phyloP scores from a whole-genome alignment of 441 rosid genomes.

The Arabidopsis hybrid region DNA sequence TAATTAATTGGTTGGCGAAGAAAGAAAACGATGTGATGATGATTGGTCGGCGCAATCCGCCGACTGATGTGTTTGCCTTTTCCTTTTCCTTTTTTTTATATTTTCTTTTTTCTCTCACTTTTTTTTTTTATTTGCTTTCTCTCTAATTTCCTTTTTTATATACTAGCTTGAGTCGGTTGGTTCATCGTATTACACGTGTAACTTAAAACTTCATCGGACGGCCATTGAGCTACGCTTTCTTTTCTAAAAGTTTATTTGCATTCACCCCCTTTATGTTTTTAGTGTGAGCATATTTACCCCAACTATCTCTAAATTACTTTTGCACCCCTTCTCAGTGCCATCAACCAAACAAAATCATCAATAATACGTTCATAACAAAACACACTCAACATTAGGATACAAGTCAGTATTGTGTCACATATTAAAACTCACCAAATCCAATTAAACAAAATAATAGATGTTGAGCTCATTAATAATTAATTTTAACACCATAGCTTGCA shows the following conservation, averaged over 20 bases:
- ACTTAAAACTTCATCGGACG: conserved; percentile 16
- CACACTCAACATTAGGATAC: background rate
- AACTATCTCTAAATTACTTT: background rate
- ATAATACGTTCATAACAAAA: background rate
- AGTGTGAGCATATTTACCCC: background rate
- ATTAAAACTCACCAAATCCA: too few relatives aligned
- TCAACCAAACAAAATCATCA: background rate
- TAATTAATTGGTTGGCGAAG: conserved; percentile 22
- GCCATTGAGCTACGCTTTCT: background rate
- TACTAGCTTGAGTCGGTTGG: conserved; percentile 10
- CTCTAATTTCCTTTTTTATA: background rate
- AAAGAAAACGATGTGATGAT: conserved; percentile 50
- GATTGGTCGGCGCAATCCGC: conserved; percentile 85
- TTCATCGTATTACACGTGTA: conserved; percentile 18
- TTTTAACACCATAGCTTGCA: background rate
- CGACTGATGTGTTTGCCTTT: conserved; percentile 55
- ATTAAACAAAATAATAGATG: background rate
- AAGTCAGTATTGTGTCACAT: too few relatives aligned
- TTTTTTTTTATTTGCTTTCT: background rate
- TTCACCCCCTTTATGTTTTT: background rate
- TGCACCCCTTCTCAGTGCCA: background rate
- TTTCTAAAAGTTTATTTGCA: background rate
- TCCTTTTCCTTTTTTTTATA: background rate
- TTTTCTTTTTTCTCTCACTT: background rate
- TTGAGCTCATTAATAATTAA: background rate